These are phyloP conservation scores for Xylariaceae sp. DNA, from an alignment of 2,329 filamentous ascomycete genomes.

Conservation along the genomic window DNA sequence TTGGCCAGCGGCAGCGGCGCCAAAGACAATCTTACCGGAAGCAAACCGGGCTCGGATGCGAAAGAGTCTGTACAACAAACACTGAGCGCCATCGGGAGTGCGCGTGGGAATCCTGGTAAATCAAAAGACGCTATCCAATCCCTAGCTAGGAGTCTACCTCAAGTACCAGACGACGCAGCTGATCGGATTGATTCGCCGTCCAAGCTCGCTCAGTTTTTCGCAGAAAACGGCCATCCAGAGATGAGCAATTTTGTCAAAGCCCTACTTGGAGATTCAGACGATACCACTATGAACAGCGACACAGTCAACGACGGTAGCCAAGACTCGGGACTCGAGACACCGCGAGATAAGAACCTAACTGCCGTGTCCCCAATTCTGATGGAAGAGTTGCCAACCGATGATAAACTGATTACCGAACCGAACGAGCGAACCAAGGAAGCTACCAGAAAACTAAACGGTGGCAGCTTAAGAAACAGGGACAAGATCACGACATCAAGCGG, in stretches of 20 bases:
- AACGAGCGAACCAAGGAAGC: conserved; percentile 10
- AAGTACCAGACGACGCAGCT: conserved; percentile 6
- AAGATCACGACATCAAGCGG: no score
- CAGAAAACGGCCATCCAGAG: conserved; percentile 22
- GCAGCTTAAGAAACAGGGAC: no score
- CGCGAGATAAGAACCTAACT: no score
- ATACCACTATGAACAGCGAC: conserved; percentile 1
- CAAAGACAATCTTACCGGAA: not conserved
- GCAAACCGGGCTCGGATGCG: not conserved
- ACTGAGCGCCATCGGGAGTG: conserved; percentile 1
- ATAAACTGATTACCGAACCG: conserved; percentile 12
- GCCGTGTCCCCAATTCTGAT: not conserved
- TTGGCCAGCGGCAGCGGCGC: not conserved
- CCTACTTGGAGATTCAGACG: conserved; percentile 11
- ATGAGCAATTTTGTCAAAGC: conserved; percentile 26
- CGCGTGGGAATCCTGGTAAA: conserved; percentile 9
- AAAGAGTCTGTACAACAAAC: not conserved
- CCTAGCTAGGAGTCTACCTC: no score
- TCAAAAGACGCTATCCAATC: conserved; percentile 4
- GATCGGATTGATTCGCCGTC: conserved; percentile 15
- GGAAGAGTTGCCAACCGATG: conserved; percentile 17
- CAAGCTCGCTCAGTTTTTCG: conserved; percentile 24
- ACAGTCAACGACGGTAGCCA: not conserved
- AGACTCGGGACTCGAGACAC: not conserved
- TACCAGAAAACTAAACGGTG: conserved; percentile 1